These are phyloP conservation scores for Agaricus blazei DNA, from an alignment of 768 basidiomycete genomes.

Conservation along the genomic window DNA sequence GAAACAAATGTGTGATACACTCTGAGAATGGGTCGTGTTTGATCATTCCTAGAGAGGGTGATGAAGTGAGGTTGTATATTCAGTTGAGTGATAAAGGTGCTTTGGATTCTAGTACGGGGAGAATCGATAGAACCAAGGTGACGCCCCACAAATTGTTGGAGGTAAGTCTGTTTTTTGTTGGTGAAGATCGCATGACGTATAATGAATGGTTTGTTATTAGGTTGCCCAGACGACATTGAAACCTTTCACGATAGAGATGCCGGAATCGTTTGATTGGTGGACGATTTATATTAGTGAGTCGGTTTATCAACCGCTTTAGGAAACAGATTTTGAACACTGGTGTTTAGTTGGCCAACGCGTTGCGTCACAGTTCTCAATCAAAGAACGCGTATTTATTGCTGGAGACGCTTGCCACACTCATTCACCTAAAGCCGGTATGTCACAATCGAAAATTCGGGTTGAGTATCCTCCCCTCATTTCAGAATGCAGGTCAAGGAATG, in stretches of 20 bases:
- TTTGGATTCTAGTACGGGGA: slow-evolving; percentile 38
- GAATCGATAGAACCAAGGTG: slow-evolving; percentile 49
- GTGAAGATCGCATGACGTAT: background rate
- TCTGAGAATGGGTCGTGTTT: slow-evolving; percentile 65
- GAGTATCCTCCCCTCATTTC: no score
- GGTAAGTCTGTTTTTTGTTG: slow-evolving; percentile 25
- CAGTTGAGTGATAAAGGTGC: slow-evolving; percentile 52
- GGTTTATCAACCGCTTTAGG: background rate
- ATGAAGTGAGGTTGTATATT: slow-evolving; percentile 66
- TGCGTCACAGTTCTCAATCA: slow-evolving; percentile 52
- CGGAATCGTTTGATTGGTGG: slow-evolving; percentile 62
- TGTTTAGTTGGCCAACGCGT: slow-evolving; percentile 67
- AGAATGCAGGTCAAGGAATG: slow-evolving; percentile 59
- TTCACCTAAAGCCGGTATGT: slow-evolving; percentile 58
- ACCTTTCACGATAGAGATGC: slow-evolving; percentile 49
- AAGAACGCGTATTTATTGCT: slow-evolving; percentile 70
- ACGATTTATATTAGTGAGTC: slow-evolving; percentile 63
- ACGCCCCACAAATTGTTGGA: slow-evolving; percentile 48
- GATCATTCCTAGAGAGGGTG: slow-evolving; percentile 69
- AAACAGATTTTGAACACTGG: background rate
- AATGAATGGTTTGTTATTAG: slow-evolving; percentile 22
- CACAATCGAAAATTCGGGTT: no score
- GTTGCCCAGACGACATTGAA: slow-evolving; percentile 50
- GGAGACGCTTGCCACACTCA: slow-evolving; percentile 75
- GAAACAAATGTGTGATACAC: slow-evolving; percentile 61